These are phyloP conservation scores for Pyrrhoderma noxium DNA, from an alignment of 1,284 basidiomycete species.

Conservation along the genomic window DNA sequence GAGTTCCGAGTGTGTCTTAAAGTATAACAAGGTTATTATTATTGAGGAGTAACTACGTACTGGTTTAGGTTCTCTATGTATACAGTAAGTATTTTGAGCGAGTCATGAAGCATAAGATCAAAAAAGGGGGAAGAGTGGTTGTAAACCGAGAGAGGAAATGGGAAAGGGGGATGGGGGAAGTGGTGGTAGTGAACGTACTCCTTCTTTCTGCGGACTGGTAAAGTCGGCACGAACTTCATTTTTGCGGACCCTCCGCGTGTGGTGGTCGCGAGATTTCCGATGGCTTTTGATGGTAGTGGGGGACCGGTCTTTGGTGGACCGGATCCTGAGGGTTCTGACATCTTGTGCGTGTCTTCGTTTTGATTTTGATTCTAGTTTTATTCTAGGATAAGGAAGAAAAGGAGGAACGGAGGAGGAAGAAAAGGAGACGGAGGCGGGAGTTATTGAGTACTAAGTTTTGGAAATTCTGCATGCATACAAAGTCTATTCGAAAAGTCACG, in stretches of 20 bases:
- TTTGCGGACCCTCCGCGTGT: slow-evolving; percentile 66
- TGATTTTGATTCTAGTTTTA: background rate
- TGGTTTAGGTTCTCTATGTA: slow-evolving; percentile 35
- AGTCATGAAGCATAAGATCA: background rate
- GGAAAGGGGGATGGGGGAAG: too few relatives aligned
- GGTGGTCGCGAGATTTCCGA: slow-evolving; percentile 59
- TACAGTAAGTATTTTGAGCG: background rate
- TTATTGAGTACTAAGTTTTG: too few relatives aligned
- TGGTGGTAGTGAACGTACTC: slow-evolving; percentile 55
- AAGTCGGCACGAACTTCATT: slow-evolving; percentile 72
- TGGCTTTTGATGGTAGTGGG: slow-evolving; percentile 39
- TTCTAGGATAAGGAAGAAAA: background rate
- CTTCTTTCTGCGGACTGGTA: slow-evolving; percentile 65
- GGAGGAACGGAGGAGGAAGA: too few relatives aligned
- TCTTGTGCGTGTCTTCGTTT: background rate
- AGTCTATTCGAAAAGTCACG: too few relatives aligned
- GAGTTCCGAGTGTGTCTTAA: background rate
- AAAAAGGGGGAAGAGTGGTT: background rate
- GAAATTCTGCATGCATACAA: too few relatives aligned
- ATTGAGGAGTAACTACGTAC: slow-evolving; percentile 26
- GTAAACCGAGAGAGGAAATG: background rate
- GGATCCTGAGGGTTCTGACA: slow-evolving; percentile 8
- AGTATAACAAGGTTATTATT: background rate
- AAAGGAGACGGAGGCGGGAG: too few relatives aligned
- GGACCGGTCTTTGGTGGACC: slow-evolving; percentile 5